Conservation (phyloP, 768 basidiomycete genomes). For the Melanogaster broomeanus region DNA sequence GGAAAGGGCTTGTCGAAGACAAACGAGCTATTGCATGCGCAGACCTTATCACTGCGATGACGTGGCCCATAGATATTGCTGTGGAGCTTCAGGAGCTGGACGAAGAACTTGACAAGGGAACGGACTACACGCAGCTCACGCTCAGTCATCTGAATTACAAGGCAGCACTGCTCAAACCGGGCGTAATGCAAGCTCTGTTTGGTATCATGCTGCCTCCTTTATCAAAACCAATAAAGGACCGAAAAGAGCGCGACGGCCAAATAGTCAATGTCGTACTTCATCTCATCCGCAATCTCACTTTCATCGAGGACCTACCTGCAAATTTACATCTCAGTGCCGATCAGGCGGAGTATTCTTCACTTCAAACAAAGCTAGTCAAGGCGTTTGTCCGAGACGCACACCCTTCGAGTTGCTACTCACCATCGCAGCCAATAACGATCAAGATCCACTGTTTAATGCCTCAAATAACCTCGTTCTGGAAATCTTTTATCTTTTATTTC, state of each 20-base stretch:
- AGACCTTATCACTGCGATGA: conserved; percentile 95
- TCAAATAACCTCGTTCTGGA: conserved; percentile 93
- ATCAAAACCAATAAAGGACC: conserved; percentile 65
- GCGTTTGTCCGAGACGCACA: conserved; percentile 70
- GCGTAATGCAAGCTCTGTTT: conserved; percentile 71
- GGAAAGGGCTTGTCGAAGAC: conserved; percentile 76
- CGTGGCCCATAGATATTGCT: conserved; percentile 97
- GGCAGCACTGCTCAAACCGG: conserved; percentile 62
- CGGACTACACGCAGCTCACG: conserved; percentile 87
- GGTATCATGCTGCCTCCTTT: conserved; percentile 78
- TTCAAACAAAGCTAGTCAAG: conserved; percentile 78
- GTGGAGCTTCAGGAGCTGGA: conserved; percentile 91
- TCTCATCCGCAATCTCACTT: conserved; percentile 89
- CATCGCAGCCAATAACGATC: conserved; percentile 74
- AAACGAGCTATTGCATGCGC: conserved; percentile 80
- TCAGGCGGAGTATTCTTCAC: conserved; percentile 71
- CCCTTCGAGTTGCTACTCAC: conserved; percentile 81
- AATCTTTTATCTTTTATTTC: conserved; percentile 88
- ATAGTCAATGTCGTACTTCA: conserved; percentile 87
- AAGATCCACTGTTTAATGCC: conserved; percentile 76
- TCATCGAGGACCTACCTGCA: conserved; percentile 83
- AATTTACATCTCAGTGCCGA: conserved; percentile 75
- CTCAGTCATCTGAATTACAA: conserved; percentile 90
- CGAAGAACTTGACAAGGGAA: conserved; percentile 74
- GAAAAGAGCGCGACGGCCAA: conserved; percentile 79